Evolutionary conservation across 768 basidiomycete genomes (phyloP).

Genomic region (Lactarius evosmus): DNA sequence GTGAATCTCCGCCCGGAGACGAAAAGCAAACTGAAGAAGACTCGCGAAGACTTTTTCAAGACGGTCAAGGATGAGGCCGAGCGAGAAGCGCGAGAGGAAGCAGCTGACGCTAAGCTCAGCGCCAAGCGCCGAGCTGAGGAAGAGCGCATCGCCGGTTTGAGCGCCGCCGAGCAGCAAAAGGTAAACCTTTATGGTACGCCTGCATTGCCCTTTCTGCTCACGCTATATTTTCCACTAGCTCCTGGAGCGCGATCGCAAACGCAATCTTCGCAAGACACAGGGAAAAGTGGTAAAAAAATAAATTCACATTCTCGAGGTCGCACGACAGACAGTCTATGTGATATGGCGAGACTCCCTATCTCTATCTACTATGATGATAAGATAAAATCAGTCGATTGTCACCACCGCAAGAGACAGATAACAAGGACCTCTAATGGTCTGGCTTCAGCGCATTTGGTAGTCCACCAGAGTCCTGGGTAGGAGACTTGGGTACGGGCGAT

Average conservation of each 20-base stretch:
- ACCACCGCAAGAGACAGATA: not conserved
- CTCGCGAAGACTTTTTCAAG: constrained; percentile 67
- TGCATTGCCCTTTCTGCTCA: constrained; percentile 2
- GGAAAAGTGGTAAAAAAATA: constrained; percentile 58
- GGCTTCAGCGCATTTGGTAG: not conserved
- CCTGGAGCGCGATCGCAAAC: constrained; percentile 77
- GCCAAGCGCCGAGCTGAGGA: constrained; percentile 73
- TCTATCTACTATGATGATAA: constrained; percentile 6
- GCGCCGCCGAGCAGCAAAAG: constrained; percentile 81
- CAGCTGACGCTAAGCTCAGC: constrained; percentile 63
- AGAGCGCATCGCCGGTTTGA: constrained; percentile 67
- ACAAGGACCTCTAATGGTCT: not conserved
- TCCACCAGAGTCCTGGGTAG: constrained; percentile 1
- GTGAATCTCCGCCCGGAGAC: constrained; percentile 75
- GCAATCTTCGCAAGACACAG: constrained; percentile 64
- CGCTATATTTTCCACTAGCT: constrained; percentile 37
- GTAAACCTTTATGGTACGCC: constrained; percentile 36
- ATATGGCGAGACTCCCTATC: not conserved
- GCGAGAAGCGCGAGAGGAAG: constrained; percentile 70
- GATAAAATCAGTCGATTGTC: not conserved
- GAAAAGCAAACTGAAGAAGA: constrained; percentile 67
- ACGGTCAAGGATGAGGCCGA: constrained; percentile 63
- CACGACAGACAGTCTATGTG: not conserved
- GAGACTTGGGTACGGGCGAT: constrained; percentile 15
- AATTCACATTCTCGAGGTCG: constrained; percentile 4